Base-by-base conservation (phyloP, 306 rosid species). In the Rosa persica region DNA sequence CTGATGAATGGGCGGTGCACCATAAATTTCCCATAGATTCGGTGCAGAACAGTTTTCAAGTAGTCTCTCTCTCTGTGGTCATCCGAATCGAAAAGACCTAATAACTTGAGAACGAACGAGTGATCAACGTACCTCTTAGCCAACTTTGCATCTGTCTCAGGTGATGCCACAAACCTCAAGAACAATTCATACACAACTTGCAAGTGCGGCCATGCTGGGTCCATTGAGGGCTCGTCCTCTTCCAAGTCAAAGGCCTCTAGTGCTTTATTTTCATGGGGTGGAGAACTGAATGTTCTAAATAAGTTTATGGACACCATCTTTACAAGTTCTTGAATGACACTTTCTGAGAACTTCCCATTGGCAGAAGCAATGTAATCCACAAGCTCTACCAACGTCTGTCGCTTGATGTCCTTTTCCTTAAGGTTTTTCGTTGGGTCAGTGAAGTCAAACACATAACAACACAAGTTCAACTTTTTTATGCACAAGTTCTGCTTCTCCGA, bases 211-310 rank as follows among this genome's bases (percentile, higher is more conserved):
- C 99, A 95, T 12, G 97, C 93, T 9, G 99, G 99, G 79, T 93
- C 99, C 98, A 95, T 93, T 10, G 93, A 93, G 47, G 99, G 98
- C 82, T 95, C 99, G 67, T 93, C 98, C 78, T 95, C 99, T 51
- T 93, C 99, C 42, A 90, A 71, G 55, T 93, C 99, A 86, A 91
- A 95, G 66, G 93, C 96, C 83, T 90, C 98, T 30, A 91, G 83
- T 78, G 72, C 88, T 80, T 87, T 93, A 88, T 90, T 93, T 77
- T 93, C 97, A 38, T 90, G 87, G 30, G 97, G 90, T 11, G 97
- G 90, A 78, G 93, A 83, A 81, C 91, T 84, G 55, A 90, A 92
- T n/a, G 86, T 87, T 46, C 99, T 81, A 76, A 95, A 93, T 89
- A 95, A 89, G 83, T 95, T 95, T 48, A 68, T 55, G 39, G 96